Base-by-base conservation (phyloP, 2,329 filamentous ascomycete species). In the Pseudogymnoascus destructans region DNA sequence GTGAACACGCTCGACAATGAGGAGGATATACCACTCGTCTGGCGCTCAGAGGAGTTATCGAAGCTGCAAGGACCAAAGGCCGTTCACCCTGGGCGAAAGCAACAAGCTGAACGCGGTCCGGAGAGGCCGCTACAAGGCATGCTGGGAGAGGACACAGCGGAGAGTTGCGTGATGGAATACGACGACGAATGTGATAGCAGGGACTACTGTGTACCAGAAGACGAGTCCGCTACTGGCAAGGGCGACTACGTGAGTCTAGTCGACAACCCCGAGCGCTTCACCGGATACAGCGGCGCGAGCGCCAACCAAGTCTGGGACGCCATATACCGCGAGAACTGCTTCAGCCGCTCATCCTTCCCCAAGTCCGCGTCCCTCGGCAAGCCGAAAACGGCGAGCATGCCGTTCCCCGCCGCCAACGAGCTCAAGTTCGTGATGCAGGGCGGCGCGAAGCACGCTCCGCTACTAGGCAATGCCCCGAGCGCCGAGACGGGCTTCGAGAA, bases 251-350 rank as follows among this genome's bases (percentile, higher is more conserved):
- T 98, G 66, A 95, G 89, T 72, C 77, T 98, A 64, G 77, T 95
- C 55, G 86, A 89, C 70, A 98, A 98, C 68, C 92, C 92, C 0
- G 92, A 98, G 70, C 81, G 91, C 60, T 98, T 95, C 72, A 98
- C 93, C 0, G 93, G 93, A 55, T 98, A 97, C 69, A 80, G 85
- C 6, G 93, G 93, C 58, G 80, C 85, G 60, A 87, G 91, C 15
- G 82, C 92, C 38, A 82, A 85, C 68, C 89, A 95, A 73, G 89
- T 98, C 13, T 98, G 93, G 93, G 86, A 95, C 69, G 87, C 93
- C 59, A 90, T 98, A 60, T 98, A 98, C 73, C 81, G 89, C 57
- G 93, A 98, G 72, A 98, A 98, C 71, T 98, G 93, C 74, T 98
- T 98, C 75, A 79, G 82, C 66, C 80, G 77, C 69, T 79, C 78